These are phyloP conservation scores for Onygenales sp. DNA, from an alignment of 2,329 filamentous ascomycete species.

Conservation along the genomic window DNA sequence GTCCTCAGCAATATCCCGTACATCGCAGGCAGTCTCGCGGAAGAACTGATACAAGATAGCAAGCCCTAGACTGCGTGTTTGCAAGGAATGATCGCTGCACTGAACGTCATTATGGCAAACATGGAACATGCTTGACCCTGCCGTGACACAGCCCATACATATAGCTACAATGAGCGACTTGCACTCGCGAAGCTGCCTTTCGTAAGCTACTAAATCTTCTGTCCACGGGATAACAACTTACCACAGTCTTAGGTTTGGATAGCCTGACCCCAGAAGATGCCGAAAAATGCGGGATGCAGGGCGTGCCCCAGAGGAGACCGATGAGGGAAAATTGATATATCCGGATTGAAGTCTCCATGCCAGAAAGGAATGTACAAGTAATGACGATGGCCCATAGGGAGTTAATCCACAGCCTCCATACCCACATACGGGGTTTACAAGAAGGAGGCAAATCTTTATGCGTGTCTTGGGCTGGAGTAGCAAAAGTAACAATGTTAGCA, in stretches of 20 bases:
- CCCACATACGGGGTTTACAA: background rate
- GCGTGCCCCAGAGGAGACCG: background rate
- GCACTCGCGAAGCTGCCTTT: background rate
- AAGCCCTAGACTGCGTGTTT: slow-evolving; percentile 7
- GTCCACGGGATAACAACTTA: background rate
- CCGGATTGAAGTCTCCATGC: background rate
- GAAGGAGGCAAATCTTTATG: background rate
- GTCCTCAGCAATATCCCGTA: slow-evolving; percentile 8
- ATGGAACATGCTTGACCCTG: slow-evolving; percentile 2
- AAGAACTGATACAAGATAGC: slow-evolving; percentile 9
- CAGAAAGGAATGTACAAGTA: background rate
- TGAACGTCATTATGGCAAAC: background rate
- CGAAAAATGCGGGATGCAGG: slow-evolving; percentile 1
- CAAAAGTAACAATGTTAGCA: background rate
- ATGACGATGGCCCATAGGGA: background rate
- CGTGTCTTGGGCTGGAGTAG: background rate
- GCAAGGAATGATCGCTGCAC: slow-evolving; percentile 3
- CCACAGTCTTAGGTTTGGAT: background rate
- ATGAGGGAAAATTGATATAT: slow-evolving; percentile 1
- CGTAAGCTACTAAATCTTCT: background rate
- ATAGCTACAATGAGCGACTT: slow-evolving; percentile 3
- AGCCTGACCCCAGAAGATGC: background rate
- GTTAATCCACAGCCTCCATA: background rate
- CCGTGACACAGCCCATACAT: slow-evolving; percentile 1
- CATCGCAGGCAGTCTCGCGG: slow-evolving; percentile 8